Conservation (phyloP, 768 basidiomycete genomes). For the Lactarius pseudohatsudake region DNA sequence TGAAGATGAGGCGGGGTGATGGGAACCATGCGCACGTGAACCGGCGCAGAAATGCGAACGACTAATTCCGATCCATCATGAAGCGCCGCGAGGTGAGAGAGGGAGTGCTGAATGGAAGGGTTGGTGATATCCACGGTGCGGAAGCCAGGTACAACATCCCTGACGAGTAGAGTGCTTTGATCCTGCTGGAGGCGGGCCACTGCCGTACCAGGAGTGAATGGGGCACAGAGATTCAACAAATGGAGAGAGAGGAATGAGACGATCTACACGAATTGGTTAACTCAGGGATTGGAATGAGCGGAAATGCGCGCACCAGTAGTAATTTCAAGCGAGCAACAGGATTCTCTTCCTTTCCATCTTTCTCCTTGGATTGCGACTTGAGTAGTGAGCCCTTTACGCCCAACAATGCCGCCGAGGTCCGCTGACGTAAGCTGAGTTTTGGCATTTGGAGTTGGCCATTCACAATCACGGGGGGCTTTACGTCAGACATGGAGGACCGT, state of each 20-base stretch:
- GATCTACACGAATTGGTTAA: conserved; percentile 48
- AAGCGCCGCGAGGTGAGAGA: conserved; percentile 39
- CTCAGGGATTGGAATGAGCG: conserved; percentile 9
- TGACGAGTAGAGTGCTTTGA: conserved; percentile 30
- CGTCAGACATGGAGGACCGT: conserved; percentile 32
- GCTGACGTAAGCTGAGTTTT: conserved; percentile 32
- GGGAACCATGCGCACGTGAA: conserved; percentile 52
- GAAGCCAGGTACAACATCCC: conserved; percentile 32
- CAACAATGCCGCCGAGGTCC: conserved; percentile 36
- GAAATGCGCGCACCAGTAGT: conserved; percentile 58
- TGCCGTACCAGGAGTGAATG: conserved; percentile 67
- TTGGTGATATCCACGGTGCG: conserved; percentile 72
- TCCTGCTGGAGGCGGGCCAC: conserved; percentile 48
- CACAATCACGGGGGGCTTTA: conserved; percentile 26
- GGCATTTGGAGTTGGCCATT: conserved; percentile 30
- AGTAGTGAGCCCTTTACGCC: conserved; percentile 55
- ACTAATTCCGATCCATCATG: conserved; percentile 42
- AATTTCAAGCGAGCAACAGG: conserved; percentile 89
- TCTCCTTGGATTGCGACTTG: conserved; percentile 37
- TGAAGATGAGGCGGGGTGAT: conserved; percentile 30
- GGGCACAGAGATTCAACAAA: conserved; percentile 89
- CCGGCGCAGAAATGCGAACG: conserved; percentile 61
- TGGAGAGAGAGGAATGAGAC: conserved; percentile 90
- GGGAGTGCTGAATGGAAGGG: conserved; percentile 51
- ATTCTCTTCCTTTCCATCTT: conserved; percentile 57